Evolutionary conservation across 1,284 basidiomycete species (phyloP).

Genomic region (Moesziomyces parantarcticus): DNA sequence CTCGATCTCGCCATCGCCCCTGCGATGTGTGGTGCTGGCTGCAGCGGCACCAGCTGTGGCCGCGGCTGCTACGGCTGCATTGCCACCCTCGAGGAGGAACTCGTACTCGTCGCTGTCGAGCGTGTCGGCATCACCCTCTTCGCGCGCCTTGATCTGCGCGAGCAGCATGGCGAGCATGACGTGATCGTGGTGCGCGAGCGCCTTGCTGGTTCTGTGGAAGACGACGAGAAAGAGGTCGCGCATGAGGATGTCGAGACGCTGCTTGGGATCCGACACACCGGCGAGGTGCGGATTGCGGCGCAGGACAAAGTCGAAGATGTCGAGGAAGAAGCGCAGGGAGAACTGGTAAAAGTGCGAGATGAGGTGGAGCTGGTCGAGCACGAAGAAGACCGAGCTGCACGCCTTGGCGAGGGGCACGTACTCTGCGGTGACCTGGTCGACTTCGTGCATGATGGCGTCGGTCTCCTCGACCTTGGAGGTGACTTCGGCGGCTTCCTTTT

Average conservation of each 20-base stretch:
- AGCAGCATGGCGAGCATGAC: conserved; percentile 90
- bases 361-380: conserved; percentile 90
- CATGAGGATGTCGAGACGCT: conserved; percentile 83
- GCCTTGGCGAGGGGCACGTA: conserved; percentile 95
- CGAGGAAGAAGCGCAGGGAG: conserved; percentile 95
- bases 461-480: conserved; percentile 97
- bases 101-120: conserved; percentile 83
- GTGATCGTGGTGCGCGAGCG: conserved; percentile 89
- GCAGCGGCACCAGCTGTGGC: conserved; percentile 45
- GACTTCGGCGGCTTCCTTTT: conserved; percentile 96
- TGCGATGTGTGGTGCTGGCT: conserved; percentile 27
- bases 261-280: conserved; percentile 78
- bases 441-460: conserved; percentile 92
- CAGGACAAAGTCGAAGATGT: conserved; percentile 95
- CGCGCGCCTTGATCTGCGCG: conserved; percentile 85
- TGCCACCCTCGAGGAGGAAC: conserved; percentile 87
- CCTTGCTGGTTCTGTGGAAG: conserved; percentile 88
- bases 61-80: conserved; percentile 72
- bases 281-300: conserved; percentile 89
- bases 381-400: conserved; percentile 96
- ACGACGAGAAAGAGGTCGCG: conserved; percentile 91
- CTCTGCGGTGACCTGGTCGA: conserved; percentile 92
- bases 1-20: conserved; percentile 45
- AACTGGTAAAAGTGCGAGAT: conserved; percentile 99
- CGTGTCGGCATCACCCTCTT: conserved; percentile 68